A percentile compares a stretch with the other conserved stretches of the same genome.
These are phyloP conservation scores for Russula compacta DNA, from an alignment of 768 basidiomycete genomes.

Conservation along the genomic window DNA sequence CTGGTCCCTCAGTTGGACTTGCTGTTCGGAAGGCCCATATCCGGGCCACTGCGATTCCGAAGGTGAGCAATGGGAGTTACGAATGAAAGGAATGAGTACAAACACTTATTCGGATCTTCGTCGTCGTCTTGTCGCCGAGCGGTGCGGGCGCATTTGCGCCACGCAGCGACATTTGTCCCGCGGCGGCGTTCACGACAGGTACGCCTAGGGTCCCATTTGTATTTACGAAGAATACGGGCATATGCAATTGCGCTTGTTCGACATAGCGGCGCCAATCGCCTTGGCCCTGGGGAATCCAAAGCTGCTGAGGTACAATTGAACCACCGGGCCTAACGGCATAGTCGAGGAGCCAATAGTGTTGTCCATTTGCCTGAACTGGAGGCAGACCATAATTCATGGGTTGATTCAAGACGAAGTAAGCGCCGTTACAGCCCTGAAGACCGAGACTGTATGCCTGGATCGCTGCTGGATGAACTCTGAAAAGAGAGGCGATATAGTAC, in stretches of 20 bases:
- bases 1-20: conserved; percentile 6
- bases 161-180: conserved; percentile 1
- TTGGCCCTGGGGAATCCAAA: conserved; percentile 11
- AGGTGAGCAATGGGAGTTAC: background rate
- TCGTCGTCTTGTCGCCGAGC: conserved; percentile 3
- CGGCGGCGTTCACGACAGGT: conserved; percentile 5
- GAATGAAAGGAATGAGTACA: background rate
- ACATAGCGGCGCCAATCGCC: conserved; percentile 16
- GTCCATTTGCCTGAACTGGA: background rate
- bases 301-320: conserved; percentile 10
- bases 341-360: conserved; percentile 7
- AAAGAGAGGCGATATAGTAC: conserved; percentile 1
- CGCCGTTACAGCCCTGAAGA: background rate
- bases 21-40: conserved; percentile 1
- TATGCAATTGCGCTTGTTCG: conserved; percentile 1
- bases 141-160: background rate
- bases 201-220: conserved; percentile 4
- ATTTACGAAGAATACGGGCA: conserved; percentile 12
- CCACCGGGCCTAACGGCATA: conserved; percentile 1
- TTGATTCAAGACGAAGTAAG: background rate
- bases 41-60: conserved; percentile 8
- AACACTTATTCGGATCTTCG: conserved; percentile 8
- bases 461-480: background rate
- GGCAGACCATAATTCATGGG: background rate
- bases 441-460: background rate